Evolutionary conservation across 495 filamentous ascomycete species (phyloP), one percentile per base, ranked within the genome.

Genomic region (Chaetomium cochliodes): DNA sequence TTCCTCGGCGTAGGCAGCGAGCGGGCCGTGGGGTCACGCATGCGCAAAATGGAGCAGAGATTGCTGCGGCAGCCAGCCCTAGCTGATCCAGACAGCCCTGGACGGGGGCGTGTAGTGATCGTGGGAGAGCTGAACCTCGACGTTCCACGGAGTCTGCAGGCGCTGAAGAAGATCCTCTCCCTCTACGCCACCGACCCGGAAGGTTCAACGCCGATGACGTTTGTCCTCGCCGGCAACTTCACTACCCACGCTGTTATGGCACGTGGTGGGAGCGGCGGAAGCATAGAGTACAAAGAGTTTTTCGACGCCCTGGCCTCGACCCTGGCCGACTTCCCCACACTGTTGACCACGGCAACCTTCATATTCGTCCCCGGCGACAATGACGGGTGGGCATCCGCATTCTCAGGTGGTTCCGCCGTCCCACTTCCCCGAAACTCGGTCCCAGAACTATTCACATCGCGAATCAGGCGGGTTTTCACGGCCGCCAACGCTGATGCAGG

Each of bases 351-450:
- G 22, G 87, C 90, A 3, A 93, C 90, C 0, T 96, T 97, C 68
- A 77, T 97, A 15, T 96, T 98, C 68, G 89, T 98, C 0, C 94
- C 94, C 2, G 93, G 93, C 47, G 93, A 97, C 72, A 96, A 96
- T 73, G 94, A 98, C 72, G 92, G 92, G 13, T 98, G 94, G 94
- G 76, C 79, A 3, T 93, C 92, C 0, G 84, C 91, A 3, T 96
- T 96, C 75, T 88, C 88, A 2, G 88, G 86, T 15, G 94, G 94
- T n/a, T 88, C 92, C 49, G 84, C 90, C 1, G 84, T 87, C 1
- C 81, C 87, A 9, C 70, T 97, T 15, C 94, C 94, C 0, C 81
- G 90, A 15, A 86, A 87, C 53, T 71, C 79, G 0, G 83, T 98
- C 5, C 96, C 94, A 9, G 90, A 93, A 2, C 70, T 97, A 51